Conservation (phyloP, 768 basidiomycete genomes). For the Filobasidium floriforme region DNA sequence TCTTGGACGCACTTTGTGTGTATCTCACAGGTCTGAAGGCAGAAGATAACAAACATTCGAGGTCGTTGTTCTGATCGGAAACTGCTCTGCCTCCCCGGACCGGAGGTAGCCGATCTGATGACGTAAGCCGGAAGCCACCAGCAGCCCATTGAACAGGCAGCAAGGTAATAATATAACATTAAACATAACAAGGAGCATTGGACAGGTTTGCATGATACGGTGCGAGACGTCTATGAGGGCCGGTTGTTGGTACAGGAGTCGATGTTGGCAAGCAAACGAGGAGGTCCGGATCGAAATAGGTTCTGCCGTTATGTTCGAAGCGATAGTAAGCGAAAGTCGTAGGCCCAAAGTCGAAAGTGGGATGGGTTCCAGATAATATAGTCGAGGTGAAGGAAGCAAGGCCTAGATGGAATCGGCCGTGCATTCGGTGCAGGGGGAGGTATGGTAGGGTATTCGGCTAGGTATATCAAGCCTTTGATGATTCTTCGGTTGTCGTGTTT, state of each 20-base stretch:
- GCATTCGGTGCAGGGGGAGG: background rate
- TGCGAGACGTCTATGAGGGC: background rate
- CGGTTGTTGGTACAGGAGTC: background rate
- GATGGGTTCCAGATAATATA: background rate
- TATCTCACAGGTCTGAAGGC: too few species aligned
- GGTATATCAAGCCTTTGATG: background rate
- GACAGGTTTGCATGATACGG: too few species aligned
- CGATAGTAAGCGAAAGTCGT: background rate
- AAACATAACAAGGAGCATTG: too few species aligned
- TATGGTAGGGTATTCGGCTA: background rate
- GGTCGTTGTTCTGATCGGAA: too few species aligned
- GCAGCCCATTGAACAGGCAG: too few species aligned
- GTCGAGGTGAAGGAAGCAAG: background rate
- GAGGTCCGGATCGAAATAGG: background rate
- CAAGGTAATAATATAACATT: too few species aligned
- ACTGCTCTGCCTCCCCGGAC: background rate
- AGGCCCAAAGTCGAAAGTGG: constrained; percentile 2
- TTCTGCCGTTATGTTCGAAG: background rate
- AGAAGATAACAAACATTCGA: too few species aligned
- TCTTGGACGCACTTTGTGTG: too few species aligned
- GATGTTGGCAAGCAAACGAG: background rate
- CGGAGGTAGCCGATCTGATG: background rate
- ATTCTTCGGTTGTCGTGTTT: background rate
- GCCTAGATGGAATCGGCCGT: background rate
- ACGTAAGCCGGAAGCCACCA: background rate